Conservation (phyloP, 108 stramenopile species). For the Cyclostephanos tholiformis region DNA sequence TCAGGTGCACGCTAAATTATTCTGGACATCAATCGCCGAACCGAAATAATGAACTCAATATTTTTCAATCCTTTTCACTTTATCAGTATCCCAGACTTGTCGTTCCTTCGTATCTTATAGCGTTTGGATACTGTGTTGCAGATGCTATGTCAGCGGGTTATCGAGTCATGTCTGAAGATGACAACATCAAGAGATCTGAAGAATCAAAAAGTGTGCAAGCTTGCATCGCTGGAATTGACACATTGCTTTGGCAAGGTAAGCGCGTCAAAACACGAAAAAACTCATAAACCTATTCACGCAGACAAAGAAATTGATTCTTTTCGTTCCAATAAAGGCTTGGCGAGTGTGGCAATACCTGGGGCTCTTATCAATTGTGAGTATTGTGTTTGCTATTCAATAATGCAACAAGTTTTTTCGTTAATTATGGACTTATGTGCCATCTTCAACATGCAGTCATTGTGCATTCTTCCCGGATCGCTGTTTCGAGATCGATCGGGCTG, state of each 20-base stretch:
- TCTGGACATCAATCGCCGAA: constrained; percentile 3
- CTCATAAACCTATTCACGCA: not conserved
- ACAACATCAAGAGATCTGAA: constrained; percentile 11
- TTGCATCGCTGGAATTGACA: constrained; percentile 63
- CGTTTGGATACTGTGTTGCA: constrained; percentile 82
- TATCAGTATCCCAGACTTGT: constrained; percentile 68
- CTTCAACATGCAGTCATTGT: constrained; percentile 51
- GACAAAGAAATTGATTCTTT: not conserved
- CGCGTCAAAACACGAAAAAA: not conserved
- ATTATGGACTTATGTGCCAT: not conserved
- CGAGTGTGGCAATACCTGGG: constrained; percentile 77
- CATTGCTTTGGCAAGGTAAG: constrained; percentile 49
- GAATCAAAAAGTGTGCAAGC: constrained; percentile 41
- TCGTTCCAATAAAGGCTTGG: constrained; percentile 39
- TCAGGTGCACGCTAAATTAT: constrained; percentile 32
- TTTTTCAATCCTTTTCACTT: not conserved
- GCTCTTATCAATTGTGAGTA: constrained; percentile 61
- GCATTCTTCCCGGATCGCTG: constrained; percentile 61
- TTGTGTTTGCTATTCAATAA: not conserved
- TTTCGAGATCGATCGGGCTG: constrained; percentile 54
- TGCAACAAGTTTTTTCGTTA: not conserved
- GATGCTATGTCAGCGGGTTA: constrained; percentile 72
- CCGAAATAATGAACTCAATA: not conserved
- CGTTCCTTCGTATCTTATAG: constrained; percentile 68
- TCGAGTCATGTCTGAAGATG: constrained; percentile 38